Evolutionary conservation across 257 asterid species (phyloP).

Genomic region (Solanum chmielewskii): DNA sequence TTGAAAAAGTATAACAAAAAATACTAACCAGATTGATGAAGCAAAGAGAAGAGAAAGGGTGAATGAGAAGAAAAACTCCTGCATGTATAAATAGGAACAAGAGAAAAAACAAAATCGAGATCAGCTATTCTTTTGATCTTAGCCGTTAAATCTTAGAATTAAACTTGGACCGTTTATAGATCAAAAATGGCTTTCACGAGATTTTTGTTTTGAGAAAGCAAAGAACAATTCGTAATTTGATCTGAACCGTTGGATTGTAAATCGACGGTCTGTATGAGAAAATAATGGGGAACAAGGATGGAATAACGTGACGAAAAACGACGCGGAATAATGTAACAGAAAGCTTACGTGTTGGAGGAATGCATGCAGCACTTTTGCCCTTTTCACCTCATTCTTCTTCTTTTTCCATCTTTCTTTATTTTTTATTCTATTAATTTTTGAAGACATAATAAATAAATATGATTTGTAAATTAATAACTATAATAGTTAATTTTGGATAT

Average conservation of each 20-base stretch:
- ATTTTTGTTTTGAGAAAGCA: conserved; percentile 21
- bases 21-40: conserved; percentile 6
- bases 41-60: not conserved
- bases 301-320: conserved; percentile 24
- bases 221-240: conserved; percentile 1
- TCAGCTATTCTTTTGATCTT: not conserved
- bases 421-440: too few relatives aligned
- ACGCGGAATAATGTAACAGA: conserved; percentile 7
- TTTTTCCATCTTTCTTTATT: not conserved
- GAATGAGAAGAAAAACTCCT: not conserved
- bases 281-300: conserved; percentile 19
- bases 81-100: not conserved
- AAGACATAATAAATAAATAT: too few relatives aligned
- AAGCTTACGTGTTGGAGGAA: conserved; percentile 41
- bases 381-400: not conserved
- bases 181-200: conserved; percentile 23
- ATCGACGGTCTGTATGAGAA: conserved; percentile 17
- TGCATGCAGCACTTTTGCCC: conserved; percentile 16
- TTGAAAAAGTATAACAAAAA: not conserved
- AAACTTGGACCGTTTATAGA: not conserved
- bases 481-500: too few relatives aligned
- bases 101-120: not conserved
- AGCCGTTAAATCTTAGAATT: not conserved
- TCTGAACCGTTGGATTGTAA: conserved; percentile 14
- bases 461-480: too few relatives aligned